Percentiles rank a stretch among this genome's conserved stretches.
Conservation (phyloP, 2,329 filamentous ascomycete species). For the Plenodomus tracheiphilus region DNA sequence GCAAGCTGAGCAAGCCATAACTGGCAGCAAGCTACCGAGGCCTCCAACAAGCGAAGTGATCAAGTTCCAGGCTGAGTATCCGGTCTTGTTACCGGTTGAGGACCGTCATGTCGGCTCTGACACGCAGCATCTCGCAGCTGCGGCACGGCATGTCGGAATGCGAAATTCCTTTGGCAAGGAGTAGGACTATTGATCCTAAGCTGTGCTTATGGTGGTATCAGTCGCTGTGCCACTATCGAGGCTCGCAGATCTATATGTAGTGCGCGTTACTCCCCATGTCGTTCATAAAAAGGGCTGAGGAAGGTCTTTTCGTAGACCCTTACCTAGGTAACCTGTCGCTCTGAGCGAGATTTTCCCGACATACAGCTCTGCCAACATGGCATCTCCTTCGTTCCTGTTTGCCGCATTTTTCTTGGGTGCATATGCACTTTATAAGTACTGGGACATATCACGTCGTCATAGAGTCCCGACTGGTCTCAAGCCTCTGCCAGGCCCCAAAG, state of each 20-base stretch:
- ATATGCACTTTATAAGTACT: constrained; percentile 36
- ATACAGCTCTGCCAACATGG: constrained; percentile 30
- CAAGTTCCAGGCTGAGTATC: constrained; percentile 7
- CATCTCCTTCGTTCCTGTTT: constrained; percentile 31
- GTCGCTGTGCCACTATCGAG: constrained; percentile 18
- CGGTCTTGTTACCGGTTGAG: constrained; percentile 16
- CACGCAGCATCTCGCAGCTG: constrained; percentile 20
- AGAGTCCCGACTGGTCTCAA: constrained; percentile 42
- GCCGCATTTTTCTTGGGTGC: constrained; percentile 25
- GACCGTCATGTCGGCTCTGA: constrained; percentile 20
- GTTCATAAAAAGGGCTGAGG: constrained; percentile 4
- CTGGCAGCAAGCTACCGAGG: constrained; percentile 5
- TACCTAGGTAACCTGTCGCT: constrained; percentile 9
- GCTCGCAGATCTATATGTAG: constrained; percentile 35
- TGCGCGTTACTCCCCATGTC: constrained; percentile 10
- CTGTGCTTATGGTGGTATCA: constrained; percentile 18
- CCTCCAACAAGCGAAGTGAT: constrained; percentile 13
- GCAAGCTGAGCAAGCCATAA: background rate
- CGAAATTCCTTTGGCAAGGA: constrained; percentile 20
- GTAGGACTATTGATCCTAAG: constrained; percentile 11
- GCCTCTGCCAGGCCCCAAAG: constrained; percentile 46
- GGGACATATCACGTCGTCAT: constrained; percentile 27
- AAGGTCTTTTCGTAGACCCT: constrained; percentile 8
- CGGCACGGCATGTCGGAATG: constrained; percentile 25
- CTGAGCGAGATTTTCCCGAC: constrained; percentile 5